A percentile compares a stretch with the other conserved stretches of the same genome.
phyloP scores from a whole-genome alignment of 306 rosid species.

The Cyamopsis tetragonoloba region DNA sequence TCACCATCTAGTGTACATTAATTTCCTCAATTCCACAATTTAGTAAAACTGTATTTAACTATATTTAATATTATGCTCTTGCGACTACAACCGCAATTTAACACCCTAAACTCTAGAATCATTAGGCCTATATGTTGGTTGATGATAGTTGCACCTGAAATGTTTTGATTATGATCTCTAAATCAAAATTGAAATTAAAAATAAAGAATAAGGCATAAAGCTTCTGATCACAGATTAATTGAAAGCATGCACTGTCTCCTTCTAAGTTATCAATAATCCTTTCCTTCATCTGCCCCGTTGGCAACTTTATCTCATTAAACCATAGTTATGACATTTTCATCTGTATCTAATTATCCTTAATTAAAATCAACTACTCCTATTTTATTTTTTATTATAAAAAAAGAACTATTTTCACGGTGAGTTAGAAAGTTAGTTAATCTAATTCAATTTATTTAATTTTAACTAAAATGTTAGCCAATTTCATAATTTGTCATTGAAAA shows the following conservation, averaged over 20 bases:
- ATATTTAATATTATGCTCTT: too few relatives aligned
- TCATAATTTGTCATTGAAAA: too few relatives aligned
- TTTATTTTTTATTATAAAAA: too few relatives aligned
- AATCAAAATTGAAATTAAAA: slow-evolving; percentile 34
- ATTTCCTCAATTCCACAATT: too few relatives aligned
- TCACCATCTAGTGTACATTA: too few relatives aligned
- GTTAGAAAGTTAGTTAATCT: too few relatives aligned
- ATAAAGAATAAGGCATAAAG: slow-evolving; percentile 18
- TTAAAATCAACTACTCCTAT: slow-evolving; percentile 19
- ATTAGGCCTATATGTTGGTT: slow-evolving; percentile 11
- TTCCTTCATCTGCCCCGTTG: slow-evolving; percentile 38
- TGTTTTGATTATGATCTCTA: slow-evolving; percentile 32
- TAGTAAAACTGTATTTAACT: too few relatives aligned
- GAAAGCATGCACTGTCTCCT: slow-evolving; percentile 51
- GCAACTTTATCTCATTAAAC: slow-evolving; percentile 30
- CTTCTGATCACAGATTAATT: slow-evolving; percentile 27
- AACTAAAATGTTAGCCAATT: too few relatives aligned
- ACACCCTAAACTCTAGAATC: not conserved
- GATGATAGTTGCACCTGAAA: slow-evolving; percentile 27
- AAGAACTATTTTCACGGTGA: too few relatives aligned
- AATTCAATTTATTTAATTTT: too few relatives aligned
- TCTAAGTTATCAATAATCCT: slow-evolving; percentile 38
- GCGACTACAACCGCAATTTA: too few relatives aligned
- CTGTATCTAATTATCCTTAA: not conserved
- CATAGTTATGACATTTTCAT: slow-evolving; percentile 11